Conservation (phyloP, 805 yeast species). For the Candida andamanensis region DNA sequence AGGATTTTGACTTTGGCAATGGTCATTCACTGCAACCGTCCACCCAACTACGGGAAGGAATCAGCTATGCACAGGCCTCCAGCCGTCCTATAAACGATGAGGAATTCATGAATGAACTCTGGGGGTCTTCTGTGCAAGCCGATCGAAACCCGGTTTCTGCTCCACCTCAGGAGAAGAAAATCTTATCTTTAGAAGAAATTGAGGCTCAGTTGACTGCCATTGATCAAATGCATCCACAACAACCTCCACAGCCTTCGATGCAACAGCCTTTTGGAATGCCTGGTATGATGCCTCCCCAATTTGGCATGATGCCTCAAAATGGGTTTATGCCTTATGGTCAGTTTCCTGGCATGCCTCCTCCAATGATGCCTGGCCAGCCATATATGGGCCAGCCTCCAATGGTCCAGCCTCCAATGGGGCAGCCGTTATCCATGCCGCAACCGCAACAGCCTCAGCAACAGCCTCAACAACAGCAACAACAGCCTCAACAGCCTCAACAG, state of each 20-base stretch:
- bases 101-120: constrained; percentile 41
- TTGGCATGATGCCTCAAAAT: constrained; percentile 15
- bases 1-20: constrained; percentile 60
- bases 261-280: constrained; percentile 34
- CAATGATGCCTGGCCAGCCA: constrained; percentile 15
- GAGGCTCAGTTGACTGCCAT: constrained; percentile 68
- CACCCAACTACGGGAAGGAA: no score
- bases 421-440: constrained; percentile 7
- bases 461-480: constrained; percentile 2
- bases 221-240: constrained; percentile 22
- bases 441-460: constrained; percentile 7
- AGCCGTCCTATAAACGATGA: constrained; percentile 33
- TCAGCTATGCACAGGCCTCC: constrained; percentile 40
- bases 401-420: constrained; percentile 4
- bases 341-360: constrained; percentile 11
- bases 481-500: constrained; percentile 1
- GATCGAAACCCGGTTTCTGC: constrained; percentile 3
- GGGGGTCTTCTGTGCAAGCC: constrained; percentile 36
- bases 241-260: constrained; percentile 16
- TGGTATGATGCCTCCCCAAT: constrained; percentile 33
- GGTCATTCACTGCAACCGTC: constrained; percentile 15
- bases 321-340: constrained; percentile 14
- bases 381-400: constrained; percentile 7
- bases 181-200: constrained; percentile 74
- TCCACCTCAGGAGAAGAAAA: constrained; percentile 32